phyloP scores from a whole-genome alignment of 2,329 filamentous ascomycete species.

The Dactylellina cionopaga region DNA sequence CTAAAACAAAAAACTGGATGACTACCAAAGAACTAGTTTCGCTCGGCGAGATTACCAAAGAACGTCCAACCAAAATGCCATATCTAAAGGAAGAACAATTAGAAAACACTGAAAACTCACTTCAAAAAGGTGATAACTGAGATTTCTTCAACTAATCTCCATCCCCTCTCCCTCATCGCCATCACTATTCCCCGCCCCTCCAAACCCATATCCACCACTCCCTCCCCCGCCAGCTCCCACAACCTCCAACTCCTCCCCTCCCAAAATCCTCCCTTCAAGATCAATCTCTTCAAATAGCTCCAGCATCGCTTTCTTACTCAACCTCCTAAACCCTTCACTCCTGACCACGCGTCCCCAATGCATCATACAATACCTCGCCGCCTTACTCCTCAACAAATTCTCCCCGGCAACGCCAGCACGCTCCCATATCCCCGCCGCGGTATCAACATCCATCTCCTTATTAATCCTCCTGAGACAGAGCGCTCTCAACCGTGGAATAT shows the following conservation, averaged over 20 bases:
- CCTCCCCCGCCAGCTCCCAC: constrained; percentile 67
- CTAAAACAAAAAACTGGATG: constrained; percentile 18
- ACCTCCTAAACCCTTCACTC: constrained; percentile 82
- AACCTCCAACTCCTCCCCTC: constrained; percentile 81
- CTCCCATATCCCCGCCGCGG: constrained; percentile 96
- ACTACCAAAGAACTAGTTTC: not conserved
- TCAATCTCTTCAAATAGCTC: constrained; percentile 94
- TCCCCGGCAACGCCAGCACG: constrained; percentile 88
- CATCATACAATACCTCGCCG: constrained; percentile 86
- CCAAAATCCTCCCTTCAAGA: constrained; percentile 87
- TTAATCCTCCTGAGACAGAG: constrained; percentile 90
- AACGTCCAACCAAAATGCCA: not conserved
- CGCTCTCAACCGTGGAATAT: constrained; percentile 90
- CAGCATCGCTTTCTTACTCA: constrained; percentile 81
- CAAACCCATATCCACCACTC: constrained; percentile 49
- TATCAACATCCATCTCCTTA: constrained; percentile 90
- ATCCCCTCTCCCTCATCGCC: constrained; percentile 26
- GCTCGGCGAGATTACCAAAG: not conserved
- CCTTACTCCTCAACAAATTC: constrained; percentile 89
- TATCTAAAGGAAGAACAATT: not conserved
- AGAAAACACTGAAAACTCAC: too few relatives aligned
- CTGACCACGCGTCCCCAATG: constrained; percentile 96
- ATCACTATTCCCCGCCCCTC: not conserved
- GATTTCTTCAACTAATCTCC: constrained; percentile 46
- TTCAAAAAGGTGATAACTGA: too few relatives aligned